Base-by-base conservation (phyloP, 1,284 basidiomycete genomes). In the Papiliotrema nemorosa region DNA sequence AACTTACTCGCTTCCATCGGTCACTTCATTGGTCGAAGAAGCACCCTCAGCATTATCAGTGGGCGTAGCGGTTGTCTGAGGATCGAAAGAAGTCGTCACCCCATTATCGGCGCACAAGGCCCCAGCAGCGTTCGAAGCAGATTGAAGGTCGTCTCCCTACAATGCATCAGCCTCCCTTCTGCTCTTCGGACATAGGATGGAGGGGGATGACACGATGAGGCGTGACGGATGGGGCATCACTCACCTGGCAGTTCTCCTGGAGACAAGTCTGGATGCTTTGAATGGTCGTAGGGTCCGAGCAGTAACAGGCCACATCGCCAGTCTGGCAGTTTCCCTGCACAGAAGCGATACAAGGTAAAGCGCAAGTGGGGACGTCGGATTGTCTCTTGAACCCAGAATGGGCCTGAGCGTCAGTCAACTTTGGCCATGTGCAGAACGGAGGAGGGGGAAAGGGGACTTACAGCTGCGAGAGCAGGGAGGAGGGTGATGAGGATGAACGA, bases 391-490 rank as follows among this genome's bases (percentile, higher is more conserved):
- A 26, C 20, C 25, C n/a, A n/a, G 14, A 9, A 18, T 37, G 35
- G n/a, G 35, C 35, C 35, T 37, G 35, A 9, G 10, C 18, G 35
- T 20, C 18, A n/a, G 18, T 20, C 35, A 7, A 37, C 35, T 12
- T 9, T 9, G 35, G n/a, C 13, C 21, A 26, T 5, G 10, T 9
- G 39, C 13, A 22, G 39, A 40, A 7, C 29, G 7, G 13, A 26
- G 9, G 5, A 9, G 9, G 24, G 16, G 26, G 14, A 14, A 26
- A 7, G 40, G 5, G 13, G 39, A 40, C 42, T 31, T 18, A 44
- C 42, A 7, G 42, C 14, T 18, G 42, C 42, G 9, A 44, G 42
- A n/a, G 42, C 42, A 16, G 42, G 42, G 18, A 44, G 42, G n/a
- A 44, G 29, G 14, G 42, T 16, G 31, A 44, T 18, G 31, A 44